Evolutionary conservation across 2,329 filamentous ascomycete species (phyloP).

Genomic region (Immersiporthe knoxdaviesiana): DNA sequence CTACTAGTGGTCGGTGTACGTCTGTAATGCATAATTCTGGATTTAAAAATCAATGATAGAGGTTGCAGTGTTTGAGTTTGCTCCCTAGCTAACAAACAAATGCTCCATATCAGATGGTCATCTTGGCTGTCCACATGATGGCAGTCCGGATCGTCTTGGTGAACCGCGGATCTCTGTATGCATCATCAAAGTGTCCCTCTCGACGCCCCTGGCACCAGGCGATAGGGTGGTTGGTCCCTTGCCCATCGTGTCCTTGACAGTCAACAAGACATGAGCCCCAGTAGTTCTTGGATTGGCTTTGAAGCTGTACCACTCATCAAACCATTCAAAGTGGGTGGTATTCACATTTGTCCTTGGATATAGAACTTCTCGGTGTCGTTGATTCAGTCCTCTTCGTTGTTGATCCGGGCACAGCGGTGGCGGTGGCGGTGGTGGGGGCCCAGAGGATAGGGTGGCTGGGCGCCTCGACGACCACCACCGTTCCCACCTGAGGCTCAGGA

Average conservation of each 20-base stretch:
- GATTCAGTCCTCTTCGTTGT: slow-evolving; percentile 1
- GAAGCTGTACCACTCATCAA: slow-evolving; percentile 51
- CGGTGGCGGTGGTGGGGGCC: background rate
- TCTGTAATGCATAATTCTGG: too few species aligned
- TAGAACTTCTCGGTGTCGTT: background rate
- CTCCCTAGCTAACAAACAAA: too few species aligned
- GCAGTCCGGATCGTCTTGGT: slow-evolving; percentile 34
- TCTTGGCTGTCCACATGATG: slow-evolving; percentile 36
- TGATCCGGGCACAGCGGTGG: slow-evolving; percentile 6
- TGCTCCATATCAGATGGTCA: background rate
- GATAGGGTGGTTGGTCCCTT: slow-evolving; percentile 44
- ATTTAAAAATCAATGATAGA: too few species aligned
- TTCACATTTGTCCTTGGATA: background rate
- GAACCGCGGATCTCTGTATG: slow-evolving; percentile 42
- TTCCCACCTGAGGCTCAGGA: slow-evolving; percentile 41
- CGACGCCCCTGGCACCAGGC: slow-evolving; percentile 47
- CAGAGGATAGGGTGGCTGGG: slow-evolving; percentile 38
- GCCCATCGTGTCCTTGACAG: slow-evolving; percentile 42
- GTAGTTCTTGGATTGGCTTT: slow-evolving; percentile 35
- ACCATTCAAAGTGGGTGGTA: slow-evolving; percentile 37
- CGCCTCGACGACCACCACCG: slow-evolving; percentile 39
- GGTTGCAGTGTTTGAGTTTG: too few species aligned
- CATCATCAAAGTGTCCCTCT: slow-evolving; percentile 47
- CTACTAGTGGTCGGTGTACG: too few species aligned
- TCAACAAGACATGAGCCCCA: slow-evolving; percentile 41